Evolutionary conservation across 805 yeast species (phyloP).

Genomic region (Yarrowia sp.): DNA sequence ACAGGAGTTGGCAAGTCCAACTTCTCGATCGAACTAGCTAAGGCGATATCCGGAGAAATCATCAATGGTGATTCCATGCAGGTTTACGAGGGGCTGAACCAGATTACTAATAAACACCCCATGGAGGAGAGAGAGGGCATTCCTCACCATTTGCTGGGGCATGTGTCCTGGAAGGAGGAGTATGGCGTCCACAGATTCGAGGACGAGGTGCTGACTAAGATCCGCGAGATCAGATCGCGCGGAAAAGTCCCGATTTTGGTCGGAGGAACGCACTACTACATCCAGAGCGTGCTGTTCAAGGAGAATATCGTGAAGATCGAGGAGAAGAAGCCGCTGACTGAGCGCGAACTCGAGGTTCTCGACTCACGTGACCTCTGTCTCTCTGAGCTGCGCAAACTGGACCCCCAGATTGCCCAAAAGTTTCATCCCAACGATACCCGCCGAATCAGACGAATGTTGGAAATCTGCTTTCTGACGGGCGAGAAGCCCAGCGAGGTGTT

Average conservation of each 20-base stretch:
- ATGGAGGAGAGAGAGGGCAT: constrained; percentile 68
- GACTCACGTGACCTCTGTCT: constrained; percentile 43
- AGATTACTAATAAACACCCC: constrained; percentile 92
- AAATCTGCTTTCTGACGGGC: constrained; percentile 69
- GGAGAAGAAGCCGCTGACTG: constrained; percentile 32
- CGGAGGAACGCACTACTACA: constrained; percentile 95
- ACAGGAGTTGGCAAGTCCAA: constrained; percentile 97
- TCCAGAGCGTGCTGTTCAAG: constrained; percentile 70
- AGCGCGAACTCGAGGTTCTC: constrained; percentile 46
- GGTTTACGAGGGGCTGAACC: constrained; percentile 69
- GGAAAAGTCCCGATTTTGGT: constrained; percentile 83
- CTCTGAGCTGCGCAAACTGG: constrained; percentile 40
- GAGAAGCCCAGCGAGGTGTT: constrained; percentile 69
- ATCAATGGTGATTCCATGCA: constrained; percentile 98
- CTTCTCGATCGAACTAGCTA: constrained; percentile 74
- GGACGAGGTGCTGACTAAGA: constrained; percentile 59
- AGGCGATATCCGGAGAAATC: constrained; percentile 75
- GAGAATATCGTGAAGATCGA: constrained; percentile 47
- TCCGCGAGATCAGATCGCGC: constrained; percentile 60
- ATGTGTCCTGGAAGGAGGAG: constrained; percentile 74
- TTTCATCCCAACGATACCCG: constrained; percentile 91
- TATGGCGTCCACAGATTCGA: constrained; percentile 79
- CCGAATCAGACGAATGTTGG: constrained; percentile 75
- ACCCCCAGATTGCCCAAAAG: constrained; percentile 71
- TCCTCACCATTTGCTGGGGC: constrained; percentile 85